Percentiles rank a stretch among this genome's conserved stretches.
phyloP scores from a whole-genome alignment of 1,284 basidiomycete species.

The Trametes polyzona region DNA sequence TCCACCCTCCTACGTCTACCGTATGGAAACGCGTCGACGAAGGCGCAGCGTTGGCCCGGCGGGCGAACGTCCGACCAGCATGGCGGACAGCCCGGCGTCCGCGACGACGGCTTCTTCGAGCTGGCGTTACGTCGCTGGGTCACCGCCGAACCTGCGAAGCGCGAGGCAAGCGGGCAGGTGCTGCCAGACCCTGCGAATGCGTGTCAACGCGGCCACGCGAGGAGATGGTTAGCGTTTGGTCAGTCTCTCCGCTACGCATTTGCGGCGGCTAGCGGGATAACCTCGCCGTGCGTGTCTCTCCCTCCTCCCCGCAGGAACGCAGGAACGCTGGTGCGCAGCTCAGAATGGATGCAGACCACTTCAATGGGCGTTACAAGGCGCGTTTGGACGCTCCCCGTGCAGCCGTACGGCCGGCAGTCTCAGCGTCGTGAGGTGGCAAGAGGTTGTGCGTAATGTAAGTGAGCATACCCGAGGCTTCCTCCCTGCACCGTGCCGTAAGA shows the following conservation, averaged over 20 bases:
- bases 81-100: constrained; percentile 18
- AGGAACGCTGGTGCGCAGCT: too few species aligned
- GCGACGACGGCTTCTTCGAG: constrained; percentile 4
- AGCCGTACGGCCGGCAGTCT: neutral
- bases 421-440: too few species aligned
- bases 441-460: too few species aligned
- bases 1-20: too few species aligned
- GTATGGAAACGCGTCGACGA: too few species aligned
- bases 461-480: neutral
- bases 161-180: neutral
- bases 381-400: too few species aligned
- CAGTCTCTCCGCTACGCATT: neutral
- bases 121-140: constrained; percentile 19
- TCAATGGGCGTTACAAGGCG: too few species aligned
- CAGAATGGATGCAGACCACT: too few species aligned
- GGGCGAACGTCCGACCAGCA: neutral
- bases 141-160: constrained; percentile 18
- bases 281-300: neutral
- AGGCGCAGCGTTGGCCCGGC: constrained; percentile 1
- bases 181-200: constrained; percentile 16
- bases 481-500: constrained; percentile 11
- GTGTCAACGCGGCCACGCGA: constrained; percentile 6
- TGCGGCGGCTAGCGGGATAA: neutral
- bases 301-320: too few species aligned
- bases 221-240: constrained; percentile 2